Base-by-base conservation (phyloP, 2,329 filamentous ascomycete genomes). In the Cryoendolithus antarcticus region DNA sequence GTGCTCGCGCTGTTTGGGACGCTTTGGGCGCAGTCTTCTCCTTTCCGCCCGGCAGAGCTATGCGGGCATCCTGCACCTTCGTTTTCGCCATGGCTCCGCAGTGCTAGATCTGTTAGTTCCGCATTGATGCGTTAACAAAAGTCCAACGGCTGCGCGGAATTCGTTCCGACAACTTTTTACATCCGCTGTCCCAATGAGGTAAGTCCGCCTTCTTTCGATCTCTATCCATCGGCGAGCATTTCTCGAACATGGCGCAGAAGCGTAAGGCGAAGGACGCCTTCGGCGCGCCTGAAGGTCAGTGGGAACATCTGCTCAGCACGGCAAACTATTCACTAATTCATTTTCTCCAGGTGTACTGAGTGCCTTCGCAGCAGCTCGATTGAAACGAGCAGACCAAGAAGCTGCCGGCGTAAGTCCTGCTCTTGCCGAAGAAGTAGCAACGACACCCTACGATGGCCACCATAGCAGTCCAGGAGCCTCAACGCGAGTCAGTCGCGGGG, bases 211-310 rank as follows among this genome's bases (percentile, higher is more conserved):
- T 45, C 35, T n/a, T 28, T 36, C 39, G 31, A 29, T 32, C 5
- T 21, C 19, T 21, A 21, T 21, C 19, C 19, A 21, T n/a, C 31
- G 32, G 21, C 19, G 19, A 15, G 13, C 21, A 24, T 4, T 11
- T 27, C 1, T 27, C 1, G 35, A 34, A 37, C 28, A 57, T 57
- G 54, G 46, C 52, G 35, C 44, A 50, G 30, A 60, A 60, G 41
- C 44, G 56, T 39, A 58, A 54, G 43, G 56, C 54, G 2, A 44
- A 51, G 36, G 56, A 60, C 21, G 58, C 57, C 3, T 59, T 59
- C 43, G 48, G 51, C 8, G 43, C 36, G 36, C 13, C 35, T 4
- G 45, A 42, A 19, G 40, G 50, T 46, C 44, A 35, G 13, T 21
- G 8, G 11, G 15, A 13, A 8, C 8, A 9, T 8, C 7, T 9